Conservation (phyloP, 345 rosid genomes). For the Ceriops zippeliana region DNA sequence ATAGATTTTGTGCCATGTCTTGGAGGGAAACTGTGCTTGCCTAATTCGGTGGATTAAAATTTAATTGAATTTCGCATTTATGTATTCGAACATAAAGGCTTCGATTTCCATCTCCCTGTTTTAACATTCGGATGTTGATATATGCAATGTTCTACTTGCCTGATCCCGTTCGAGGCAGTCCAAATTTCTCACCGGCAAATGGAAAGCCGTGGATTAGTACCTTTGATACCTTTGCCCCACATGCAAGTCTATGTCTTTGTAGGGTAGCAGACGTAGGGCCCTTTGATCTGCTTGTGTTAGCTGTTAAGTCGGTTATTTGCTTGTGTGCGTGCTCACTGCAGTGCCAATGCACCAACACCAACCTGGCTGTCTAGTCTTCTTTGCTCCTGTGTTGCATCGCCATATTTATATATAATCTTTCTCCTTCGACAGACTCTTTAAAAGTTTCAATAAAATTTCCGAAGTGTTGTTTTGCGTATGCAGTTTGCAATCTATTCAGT, state of each 20-base stretch:
- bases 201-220: too few species aligned
- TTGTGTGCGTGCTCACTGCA: background rate
- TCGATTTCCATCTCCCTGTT: background rate
- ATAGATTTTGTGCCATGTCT: too few species aligned
- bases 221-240: background rate
- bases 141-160: too few species aligned
- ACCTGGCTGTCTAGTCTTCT: constrained; percentile 14
- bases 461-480: too few species aligned
- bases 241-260: background rate
- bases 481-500: too few species aligned
- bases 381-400: background rate
- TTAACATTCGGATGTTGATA: constrained; percentile 23
- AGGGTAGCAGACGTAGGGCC: constrained; percentile 15
- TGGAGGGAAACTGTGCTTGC: too few species aligned
- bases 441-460: too few species aligned
- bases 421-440: background rate
- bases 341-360: constrained; percentile 28
- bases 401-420: background rate
- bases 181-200: too few species aligned
- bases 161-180: too few species aligned
- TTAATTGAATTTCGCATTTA: too few species aligned
- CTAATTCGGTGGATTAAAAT: too few species aligned
- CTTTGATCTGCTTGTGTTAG: constrained; percentile 21
- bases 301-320: constrained; percentile 26
- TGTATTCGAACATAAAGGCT: too few species aligned